phyloP scores from a whole-genome alignment of 306 rosid species.

The Vicia sativa region DNA sequence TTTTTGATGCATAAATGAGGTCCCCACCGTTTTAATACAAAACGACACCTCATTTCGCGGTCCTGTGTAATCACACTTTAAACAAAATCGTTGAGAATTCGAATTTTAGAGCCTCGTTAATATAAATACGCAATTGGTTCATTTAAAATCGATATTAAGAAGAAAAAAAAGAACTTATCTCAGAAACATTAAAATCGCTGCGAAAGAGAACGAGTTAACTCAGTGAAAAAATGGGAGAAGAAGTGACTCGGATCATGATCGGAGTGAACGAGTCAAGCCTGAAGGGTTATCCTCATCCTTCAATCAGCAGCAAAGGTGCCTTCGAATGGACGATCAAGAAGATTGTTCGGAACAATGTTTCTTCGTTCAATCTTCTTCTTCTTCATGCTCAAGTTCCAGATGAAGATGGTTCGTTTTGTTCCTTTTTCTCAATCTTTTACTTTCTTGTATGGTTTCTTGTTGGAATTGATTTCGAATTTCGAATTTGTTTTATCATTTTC shows the following conservation, averaged over 20 bases:
- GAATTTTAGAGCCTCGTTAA: not conserved
- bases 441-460: not conserved
- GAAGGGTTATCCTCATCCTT: conserved; percentile 84
- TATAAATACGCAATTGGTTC: not conserved
- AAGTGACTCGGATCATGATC: conserved; percentile 67
- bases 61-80: not conserved
- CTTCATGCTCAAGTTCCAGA: conserved; percentile 93
- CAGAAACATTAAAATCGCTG: not conserved
- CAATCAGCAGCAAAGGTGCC: conserved; percentile 87
- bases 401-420: conserved; percentile 61
- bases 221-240: conserved; percentile 1
- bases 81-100: not conserved
- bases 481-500: not conserved
- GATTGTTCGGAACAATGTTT: conserved; percentile 70
- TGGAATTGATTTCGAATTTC: not conserved
- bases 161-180: not conserved
- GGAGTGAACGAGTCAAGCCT: conserved; percentile 91
- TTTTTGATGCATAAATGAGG: not conserved
- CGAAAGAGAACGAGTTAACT: conserved; percentile 26
- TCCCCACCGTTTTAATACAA: not conserved
- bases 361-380: conserved; percentile 70
- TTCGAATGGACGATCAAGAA: conserved; percentile 86
- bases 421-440: not conserved
- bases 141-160: not conserved
- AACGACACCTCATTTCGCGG: not conserved